Conservation (phyloP, 331 rosid species). For the Stylosanthes scabra region DNA sequence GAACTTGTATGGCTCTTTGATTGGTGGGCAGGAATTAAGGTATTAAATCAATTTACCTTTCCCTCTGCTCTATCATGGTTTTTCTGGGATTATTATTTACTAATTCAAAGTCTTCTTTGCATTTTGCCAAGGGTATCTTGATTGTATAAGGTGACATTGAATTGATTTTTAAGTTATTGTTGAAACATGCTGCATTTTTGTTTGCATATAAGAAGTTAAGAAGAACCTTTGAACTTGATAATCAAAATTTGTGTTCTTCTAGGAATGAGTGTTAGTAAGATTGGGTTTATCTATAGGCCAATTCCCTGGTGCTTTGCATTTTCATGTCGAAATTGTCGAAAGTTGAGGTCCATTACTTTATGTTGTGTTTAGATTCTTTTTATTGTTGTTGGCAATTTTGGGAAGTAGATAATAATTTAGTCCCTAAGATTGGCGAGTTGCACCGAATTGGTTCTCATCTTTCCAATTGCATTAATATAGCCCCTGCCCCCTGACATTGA, state of each 20-base stretch:
- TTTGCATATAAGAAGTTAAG: neutral
- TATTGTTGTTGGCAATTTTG: too few relatives aligned
- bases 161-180: neutral
- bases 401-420: too few relatives aligned
- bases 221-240: constrained; percentile 1
- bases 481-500: too few relatives aligned
- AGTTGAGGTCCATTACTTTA: too few relatives aligned
- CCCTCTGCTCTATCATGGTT: constrained; percentile 2
- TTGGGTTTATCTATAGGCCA: neutral
- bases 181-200: neutral
- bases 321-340: too few relatives aligned
- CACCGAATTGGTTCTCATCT: neutral
- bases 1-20: constrained; percentile 84
- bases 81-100: neutral
- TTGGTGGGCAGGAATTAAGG: constrained; percentile 98
- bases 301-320: too few relatives aligned
- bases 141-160: neutral
- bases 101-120: neutral
- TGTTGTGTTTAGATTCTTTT: too few relatives aligned
- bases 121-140: neutral
- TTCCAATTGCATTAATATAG: neutral
- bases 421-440: too few relatives aligned
- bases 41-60: constrained; percentile 26
- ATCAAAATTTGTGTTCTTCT: neutral
- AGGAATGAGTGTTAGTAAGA: constrained; percentile 13